Percentiles rank a stretch among this genome's conserved stretches.
Conservation (phyloP, 805 yeast species). For the Cyberlindnera americana region DNA sequence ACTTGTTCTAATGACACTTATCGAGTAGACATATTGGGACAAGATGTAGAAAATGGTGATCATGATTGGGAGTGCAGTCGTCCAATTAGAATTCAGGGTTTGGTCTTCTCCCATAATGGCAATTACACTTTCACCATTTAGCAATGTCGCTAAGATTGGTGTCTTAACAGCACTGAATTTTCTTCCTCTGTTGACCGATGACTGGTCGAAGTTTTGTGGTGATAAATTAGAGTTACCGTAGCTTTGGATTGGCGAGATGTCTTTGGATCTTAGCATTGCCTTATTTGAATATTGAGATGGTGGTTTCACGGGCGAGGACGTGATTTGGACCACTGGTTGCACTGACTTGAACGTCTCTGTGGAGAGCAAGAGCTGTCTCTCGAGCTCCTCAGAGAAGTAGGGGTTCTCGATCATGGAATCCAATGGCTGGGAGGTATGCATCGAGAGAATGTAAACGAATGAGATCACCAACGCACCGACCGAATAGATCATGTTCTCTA, state of each 20-base stretch:
- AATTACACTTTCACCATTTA: constrained; percentile 13
- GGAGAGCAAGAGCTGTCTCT: constrained; percentile 13
- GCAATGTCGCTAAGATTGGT: constrained; percentile 21
- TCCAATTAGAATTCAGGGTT: background rate
- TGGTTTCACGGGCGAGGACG: constrained; percentile 5
- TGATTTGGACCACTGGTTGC: constrained; percentile 1
- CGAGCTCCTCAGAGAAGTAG: constrained; percentile 10
- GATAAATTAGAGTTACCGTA: constrained; percentile 1
- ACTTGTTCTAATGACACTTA: constrained; percentile 75
- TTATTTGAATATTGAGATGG: background rate
- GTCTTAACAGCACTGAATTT: constrained; percentile 15
- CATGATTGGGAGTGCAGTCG: constrained; percentile 25
- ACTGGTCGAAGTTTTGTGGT: background rate
- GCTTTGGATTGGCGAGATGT: constrained; percentile 13
- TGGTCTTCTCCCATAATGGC: constrained; percentile 3
- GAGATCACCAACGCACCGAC: constrained; percentile 6
- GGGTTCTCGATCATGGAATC: no score
- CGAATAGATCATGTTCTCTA: constrained; percentile 10
- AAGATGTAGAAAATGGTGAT: constrained; percentile 24
- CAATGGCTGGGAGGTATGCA: constrained; percentile 10
- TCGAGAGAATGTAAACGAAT: constrained; percentile 10
- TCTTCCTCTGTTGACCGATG: background rate
- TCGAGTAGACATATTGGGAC: constrained; percentile 39
- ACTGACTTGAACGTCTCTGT: constrained; percentile 10
- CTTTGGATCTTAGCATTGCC: constrained; percentile 5